Percentiles rank a stretch among this genome's conserved stretches.
These are phyloP conservation scores for Diplodia sapinea DNA, from an alignment of 2,329 filamentous ascomycete species.

Conservation along the genomic window DNA sequence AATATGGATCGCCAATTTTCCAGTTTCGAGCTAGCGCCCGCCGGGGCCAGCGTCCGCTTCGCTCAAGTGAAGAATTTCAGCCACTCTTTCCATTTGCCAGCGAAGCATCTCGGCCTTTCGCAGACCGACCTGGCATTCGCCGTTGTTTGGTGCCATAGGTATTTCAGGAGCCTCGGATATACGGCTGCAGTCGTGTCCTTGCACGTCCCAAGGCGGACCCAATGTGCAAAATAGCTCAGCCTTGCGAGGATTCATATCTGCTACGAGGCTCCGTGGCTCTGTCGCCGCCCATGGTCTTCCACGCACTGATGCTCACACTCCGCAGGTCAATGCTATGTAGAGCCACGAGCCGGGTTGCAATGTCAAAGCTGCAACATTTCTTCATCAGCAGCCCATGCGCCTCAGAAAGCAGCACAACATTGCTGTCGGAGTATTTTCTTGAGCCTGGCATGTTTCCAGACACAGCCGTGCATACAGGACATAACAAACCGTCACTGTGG, in stretches of 20 bases:
- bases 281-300: not conserved
- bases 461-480: not conserved
- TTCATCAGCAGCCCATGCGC: not conserved
- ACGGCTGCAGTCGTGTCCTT: not conserved
- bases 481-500: not conserved
- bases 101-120: not conserved
- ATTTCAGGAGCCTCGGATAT: not conserved
- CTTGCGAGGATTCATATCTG: not conserved
- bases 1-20: conserved; percentile 17
- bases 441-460: not conserved
- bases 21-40: not conserved
- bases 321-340: too few relatives aligned
- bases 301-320: not conserved
- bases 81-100: not conserved
- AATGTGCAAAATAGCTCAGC: not conserved
- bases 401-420: not conserved
- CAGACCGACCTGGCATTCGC: not conserved
- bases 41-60: not conserved
- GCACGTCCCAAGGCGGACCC: not conserved
- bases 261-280: not conserved
- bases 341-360: too few relatives aligned
- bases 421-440: not conserved
- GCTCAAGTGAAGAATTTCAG: not conserved
- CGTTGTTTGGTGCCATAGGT: not conserved
- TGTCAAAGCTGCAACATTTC: not conserved